Evolutionary conservation across 2,329 filamentous ascomycete genomes (phyloP), one percentile per base, ranked within the genome.

Genomic region (Venturiaceae sp.): DNA sequence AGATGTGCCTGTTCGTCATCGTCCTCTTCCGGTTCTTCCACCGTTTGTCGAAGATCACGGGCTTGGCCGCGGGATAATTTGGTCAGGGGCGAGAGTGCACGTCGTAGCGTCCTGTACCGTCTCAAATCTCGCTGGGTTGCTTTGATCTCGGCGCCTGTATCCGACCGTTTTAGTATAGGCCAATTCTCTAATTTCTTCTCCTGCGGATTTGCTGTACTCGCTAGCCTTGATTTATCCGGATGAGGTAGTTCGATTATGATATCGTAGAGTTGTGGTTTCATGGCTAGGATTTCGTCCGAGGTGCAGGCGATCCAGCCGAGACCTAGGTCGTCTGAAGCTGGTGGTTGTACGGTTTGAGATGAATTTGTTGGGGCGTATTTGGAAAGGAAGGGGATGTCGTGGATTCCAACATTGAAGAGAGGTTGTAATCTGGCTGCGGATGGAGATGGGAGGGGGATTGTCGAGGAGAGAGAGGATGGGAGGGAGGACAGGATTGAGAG

Each of bases 401-500:
- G 89, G 16, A 99, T 86, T 54, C 94, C 94, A 60, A 99, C 82
- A 56, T 87, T 91, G 75, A 97, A 99, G n/a, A 99, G 80, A 0
- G 92, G 88, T 26, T 85, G 83, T 32, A 94, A 79, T 60, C 90
- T 74, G 14, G 76, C 80, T 61, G 87, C 79, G 1, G 82, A 79
- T 28, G 84, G 78, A 3, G 82, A 79, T 28, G 79, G 78, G 0
- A 81, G 70, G 21, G 86, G 82, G n/a, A 96, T 77, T 14, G 86
- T 74, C 55, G 91, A 84, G 59, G 81, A 78, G 46, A 91, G 81
- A 32, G 87, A 84, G 37, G 86, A 79, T 30, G 94, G 91, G 46
- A 97, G 86, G 64, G 91, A 95, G 47, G 92, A 91, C 34, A 99
- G 79, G 57, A 97, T 81, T n/a, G 92, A 96, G 55, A 97, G 82